Evolutionary conservation across 345 rosid genomes (phyloP).

Genomic region (Hypericum perforatum): DNA sequence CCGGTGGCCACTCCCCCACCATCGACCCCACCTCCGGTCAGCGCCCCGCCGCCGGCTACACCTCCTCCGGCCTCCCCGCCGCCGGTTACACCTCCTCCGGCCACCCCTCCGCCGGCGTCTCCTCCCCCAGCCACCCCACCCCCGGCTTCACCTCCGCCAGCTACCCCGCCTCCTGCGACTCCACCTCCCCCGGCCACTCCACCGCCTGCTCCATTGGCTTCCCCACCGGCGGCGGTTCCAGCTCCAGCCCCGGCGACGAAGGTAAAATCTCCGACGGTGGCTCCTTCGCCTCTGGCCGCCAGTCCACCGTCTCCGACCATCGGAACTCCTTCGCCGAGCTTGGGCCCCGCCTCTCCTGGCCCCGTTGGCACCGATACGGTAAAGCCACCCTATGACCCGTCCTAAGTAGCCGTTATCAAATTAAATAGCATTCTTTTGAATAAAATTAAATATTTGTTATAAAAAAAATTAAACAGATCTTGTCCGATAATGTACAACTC

Average conservation of each 20-base stretch:
- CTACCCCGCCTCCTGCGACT: not conserved
- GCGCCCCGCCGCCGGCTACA: not conserved
- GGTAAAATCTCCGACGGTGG: not conserved
- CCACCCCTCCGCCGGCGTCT: not conserved
- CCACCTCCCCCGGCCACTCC: constrained; percentile 1
- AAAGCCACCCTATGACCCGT: not conserved
- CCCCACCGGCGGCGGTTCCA: constrained; percentile 1
- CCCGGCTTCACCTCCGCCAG: not conserved
- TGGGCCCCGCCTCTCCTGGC: constrained; percentile 1
- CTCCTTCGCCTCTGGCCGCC: not conserved
- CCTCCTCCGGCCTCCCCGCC: not conserved
- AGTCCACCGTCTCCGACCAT: constrained; percentile 2
- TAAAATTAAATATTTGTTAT: no score
- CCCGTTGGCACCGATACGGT: not conserved
- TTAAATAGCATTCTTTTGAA: no score
- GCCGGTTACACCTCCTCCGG: not conserved
- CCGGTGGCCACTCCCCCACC: not conserved
- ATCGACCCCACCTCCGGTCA: constrained; percentile 1
- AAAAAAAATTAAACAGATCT: no score
- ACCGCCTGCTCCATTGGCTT: constrained; percentile 1
- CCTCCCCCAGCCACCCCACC: not conserved
- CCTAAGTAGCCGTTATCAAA: not conserved
- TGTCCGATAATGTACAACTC: no score
- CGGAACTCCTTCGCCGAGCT: constrained; percentile 2
- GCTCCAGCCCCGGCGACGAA: constrained; percentile 2